Conservation (phyloP, 352 stramenopile genomes). For the Saprolegnia parasitica region DNA sequence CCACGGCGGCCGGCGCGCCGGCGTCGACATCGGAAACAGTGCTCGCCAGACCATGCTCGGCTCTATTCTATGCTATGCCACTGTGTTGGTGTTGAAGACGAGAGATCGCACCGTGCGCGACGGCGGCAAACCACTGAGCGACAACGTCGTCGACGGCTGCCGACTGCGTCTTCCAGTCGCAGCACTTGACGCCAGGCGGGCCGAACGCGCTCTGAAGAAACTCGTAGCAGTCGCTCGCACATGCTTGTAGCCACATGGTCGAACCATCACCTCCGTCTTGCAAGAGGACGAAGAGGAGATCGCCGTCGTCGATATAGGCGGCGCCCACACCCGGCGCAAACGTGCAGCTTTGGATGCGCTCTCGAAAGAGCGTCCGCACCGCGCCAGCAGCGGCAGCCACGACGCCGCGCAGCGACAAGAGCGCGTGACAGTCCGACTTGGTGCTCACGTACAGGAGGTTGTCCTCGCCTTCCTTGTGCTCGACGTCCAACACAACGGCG, state of each 20-base stretch:
- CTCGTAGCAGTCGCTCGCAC: slow-evolving; percentile 1
- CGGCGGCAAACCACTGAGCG: not conserved
- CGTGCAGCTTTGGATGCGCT: slow-evolving; percentile 38
- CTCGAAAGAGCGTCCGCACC: slow-evolving; percentile 44
- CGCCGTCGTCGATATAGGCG: slow-evolving; percentile 18
- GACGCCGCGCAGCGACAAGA: slow-evolving; percentile 47
- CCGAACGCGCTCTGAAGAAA: slow-evolving; percentile 4
- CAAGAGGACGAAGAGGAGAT: slow-evolving; percentile 24
- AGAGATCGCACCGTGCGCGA: not conserved
- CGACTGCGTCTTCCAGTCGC: not conserved
- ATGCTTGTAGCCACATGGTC: not conserved
- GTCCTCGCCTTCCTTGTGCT: slow-evolving; percentile 62
- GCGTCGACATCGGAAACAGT: too few relatives aligned
- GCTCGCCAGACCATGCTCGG: too few relatives aligned
- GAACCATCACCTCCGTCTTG: not conserved
- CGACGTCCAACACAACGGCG: slow-evolving; percentile 50
- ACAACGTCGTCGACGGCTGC: not conserved
- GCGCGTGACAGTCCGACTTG: not conserved
- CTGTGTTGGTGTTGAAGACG: not conserved
- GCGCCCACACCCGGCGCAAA: slow-evolving; percentile 30
- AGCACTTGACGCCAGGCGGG: slow-evolving; percentile 7
- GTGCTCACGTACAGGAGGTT: slow-evolving; percentile 43
- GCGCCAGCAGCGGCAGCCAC: slow-evolving; percentile 53
- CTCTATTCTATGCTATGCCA: too few relatives aligned
- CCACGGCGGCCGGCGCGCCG: too few relatives aligned